Base-by-base conservation (phyloP, 2,329 filamentous ascomycete genomes). In the Aspergillus sp. region DNA sequence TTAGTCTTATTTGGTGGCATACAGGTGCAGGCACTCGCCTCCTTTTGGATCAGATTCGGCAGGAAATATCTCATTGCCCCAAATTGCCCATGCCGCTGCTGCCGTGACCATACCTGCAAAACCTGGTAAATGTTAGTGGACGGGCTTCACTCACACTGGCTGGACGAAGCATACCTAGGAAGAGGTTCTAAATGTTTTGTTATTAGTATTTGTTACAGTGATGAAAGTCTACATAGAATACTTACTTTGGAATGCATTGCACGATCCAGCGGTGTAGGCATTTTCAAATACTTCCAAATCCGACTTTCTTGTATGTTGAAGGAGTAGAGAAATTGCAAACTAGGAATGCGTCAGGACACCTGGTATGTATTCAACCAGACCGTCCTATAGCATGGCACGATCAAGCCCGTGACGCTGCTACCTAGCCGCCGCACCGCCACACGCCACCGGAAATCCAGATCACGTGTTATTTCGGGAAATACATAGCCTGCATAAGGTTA, bases 21-120 rank as follows among this genome's bases (percentile, higher is more conserved):
- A 51, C 31, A 12, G 37, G 25, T 27, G 27, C 6, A 12, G 21
- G 41, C 43, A 31, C 58, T 59, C 85, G 79, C 91, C 83, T 59
- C 92, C 92, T 27, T 80, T 90, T n/a, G 93, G 91, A 70, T 96
- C 92, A 48, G 80, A 60, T 63, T 87, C 80, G 3, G 84, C 75
- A 1, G 93, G 93, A 68, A 97, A 96, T 68, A 97, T 84, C 62
- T 93, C 91, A 53, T 85, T 83, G 56, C 91, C 91, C 87, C 90
- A 96, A 66, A 97, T 93, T 17, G 85, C 84, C 88, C 90, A 96
- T 43, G 85, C 86, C 15, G 91, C 89, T 2, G 89, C 91, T 2
- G 90, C 91, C 6, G 90, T 90, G 14, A 97, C 84, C 52, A 96
- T 82, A 9, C 90, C 90, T 4, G 89, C 87, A 71, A 97, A 97